phyloP scores from a whole-genome alignment of 345 rosid genomes.

The Boechera retrofracta region DNA sequence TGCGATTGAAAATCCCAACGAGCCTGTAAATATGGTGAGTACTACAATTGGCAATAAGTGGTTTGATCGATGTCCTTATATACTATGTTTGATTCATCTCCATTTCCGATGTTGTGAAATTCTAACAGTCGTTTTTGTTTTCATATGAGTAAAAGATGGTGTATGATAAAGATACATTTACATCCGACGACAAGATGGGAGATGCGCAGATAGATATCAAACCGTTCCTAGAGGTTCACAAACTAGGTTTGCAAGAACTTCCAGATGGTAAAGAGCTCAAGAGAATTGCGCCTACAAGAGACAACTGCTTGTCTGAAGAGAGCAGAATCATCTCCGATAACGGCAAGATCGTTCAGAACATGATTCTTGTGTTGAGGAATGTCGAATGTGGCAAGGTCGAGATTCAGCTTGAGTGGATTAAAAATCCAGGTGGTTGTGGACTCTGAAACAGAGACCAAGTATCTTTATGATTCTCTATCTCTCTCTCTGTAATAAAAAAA shows the following conservation, averaged over 20 bases:
- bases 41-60: background rate
- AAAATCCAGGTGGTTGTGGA: constrained; percentile 49
- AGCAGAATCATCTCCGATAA: constrained; percentile 53
- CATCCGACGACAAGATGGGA: constrained; percentile 80
- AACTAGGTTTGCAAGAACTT: constrained; percentile 50
- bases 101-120: too few species aligned
- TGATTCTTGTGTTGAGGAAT: constrained; percentile 60
- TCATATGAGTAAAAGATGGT: constrained; percentile 52
- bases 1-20: constrained; percentile 50
- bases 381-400: constrained; percentile 70
- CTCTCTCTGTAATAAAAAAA: background rate
- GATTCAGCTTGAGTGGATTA: constrained; percentile 73
- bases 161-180: constrained; percentile 76
- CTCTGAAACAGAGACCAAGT: constrained; percentile 18
- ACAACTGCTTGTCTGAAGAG: constrained; percentile 63
- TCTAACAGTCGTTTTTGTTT: background rate
- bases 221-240: constrained; percentile 57
- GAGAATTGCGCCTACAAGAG: constrained; percentile 50
- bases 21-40: constrained; percentile 67
- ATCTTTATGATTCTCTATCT: background rate
- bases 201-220: constrained; percentile 70
- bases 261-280: constrained; percentile 61
- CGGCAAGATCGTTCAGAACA: constrained; percentile 63
- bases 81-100: too few species aligned
- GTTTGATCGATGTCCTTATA: background rate